A percentile compares a stretch with the other conserved stretches of the same genome.
These are phyloP conservation scores for Malus orientalis DNA, from an alignment of 306 rosid genomes.

Conservation along the genomic window DNA sequence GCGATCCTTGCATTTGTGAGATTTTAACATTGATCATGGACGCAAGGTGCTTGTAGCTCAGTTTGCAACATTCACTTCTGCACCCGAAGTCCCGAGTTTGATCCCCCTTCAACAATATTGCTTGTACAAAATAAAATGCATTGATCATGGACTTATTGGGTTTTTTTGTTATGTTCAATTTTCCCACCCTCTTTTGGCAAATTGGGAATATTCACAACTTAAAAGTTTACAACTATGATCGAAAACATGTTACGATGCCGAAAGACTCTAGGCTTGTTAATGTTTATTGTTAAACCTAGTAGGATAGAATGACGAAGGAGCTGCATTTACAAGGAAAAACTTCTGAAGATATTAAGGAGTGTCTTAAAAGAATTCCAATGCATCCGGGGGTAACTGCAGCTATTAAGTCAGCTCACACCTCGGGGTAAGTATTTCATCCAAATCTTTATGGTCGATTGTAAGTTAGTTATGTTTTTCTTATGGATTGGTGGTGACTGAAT, in stretches of 20 bases:
- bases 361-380: conserved; percentile 38
- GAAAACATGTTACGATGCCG: not conserved
- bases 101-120: too few relatives aligned
- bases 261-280: not conserved
- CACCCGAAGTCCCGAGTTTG: too few relatives aligned
- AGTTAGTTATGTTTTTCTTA: not conserved
- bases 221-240: not conserved
- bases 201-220: not conserved
- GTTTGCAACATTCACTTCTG: too few relatives aligned
- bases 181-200: too few relatives aligned
- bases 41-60: too few relatives aligned
- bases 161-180: not conserved
- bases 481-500: not conserved
- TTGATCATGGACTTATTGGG: not conserved
- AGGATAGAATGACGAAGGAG: conserved; percentile 61
- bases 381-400: conserved; percentile 52
- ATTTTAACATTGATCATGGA: not conserved
- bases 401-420: conserved; percentile 51
- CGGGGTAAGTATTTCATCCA: conserved; percentile 33
- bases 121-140: not conserved
- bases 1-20: not conserved
- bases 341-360: conserved; percentile 32
- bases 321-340: conserved; percentile 61
- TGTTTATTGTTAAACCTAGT: not conserved
- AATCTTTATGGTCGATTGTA: not conserved